Conservation (phyloP, 805 yeast species). For the Starmerella floris region DNA sequence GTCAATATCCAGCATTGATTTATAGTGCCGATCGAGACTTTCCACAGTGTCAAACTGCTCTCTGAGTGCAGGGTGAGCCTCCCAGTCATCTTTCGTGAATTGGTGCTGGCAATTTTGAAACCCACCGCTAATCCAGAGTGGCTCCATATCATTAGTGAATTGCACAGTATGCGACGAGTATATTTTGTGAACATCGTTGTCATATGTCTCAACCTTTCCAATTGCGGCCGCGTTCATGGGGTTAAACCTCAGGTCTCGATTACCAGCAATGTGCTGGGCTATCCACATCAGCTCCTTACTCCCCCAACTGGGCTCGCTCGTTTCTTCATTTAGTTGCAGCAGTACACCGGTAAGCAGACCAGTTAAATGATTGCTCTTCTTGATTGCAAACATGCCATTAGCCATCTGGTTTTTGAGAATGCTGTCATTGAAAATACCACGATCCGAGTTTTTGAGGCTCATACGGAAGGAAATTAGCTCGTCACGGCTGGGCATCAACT, state of each 20-base stretch:
- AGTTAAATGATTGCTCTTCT: not conserved
- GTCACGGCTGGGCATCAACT: not conserved
- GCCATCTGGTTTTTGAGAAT: slow-evolving; percentile 1
- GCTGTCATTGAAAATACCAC: not conserved
- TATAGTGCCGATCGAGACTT: not conserved
- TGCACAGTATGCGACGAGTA: slow-evolving; percentile 6
- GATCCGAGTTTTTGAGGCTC: not conserved
- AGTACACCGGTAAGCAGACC: slow-evolving; percentile 2
- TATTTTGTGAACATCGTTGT: not conserved
- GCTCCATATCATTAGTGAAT: not conserved
- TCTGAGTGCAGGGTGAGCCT: not conserved
- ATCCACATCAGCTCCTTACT: slow-evolving; percentile 12
- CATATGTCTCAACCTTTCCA: not conserved
- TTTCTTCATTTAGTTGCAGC: slow-evolving; percentile 1
- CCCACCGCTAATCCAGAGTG: slow-evolving; percentile 12
- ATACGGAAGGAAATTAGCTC: not conserved
- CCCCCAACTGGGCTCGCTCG: slow-evolving; percentile 2
- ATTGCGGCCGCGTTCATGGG: slow-evolving; percentile 1
- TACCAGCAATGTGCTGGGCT: slow-evolving; percentile 7
- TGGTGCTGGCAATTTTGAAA: slow-evolving; percentile 2
- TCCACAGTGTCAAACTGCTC: not conserved
- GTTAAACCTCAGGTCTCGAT: not conserved
- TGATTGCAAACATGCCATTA: slow-evolving; percentile 4
- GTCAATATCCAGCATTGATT: not conserved
- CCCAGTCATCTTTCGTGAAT: slow-evolving; percentile 1